Base-by-base conservation (phyloP, 495 filamentous ascomycete species). In the Penicillium paradoxum region DNA sequence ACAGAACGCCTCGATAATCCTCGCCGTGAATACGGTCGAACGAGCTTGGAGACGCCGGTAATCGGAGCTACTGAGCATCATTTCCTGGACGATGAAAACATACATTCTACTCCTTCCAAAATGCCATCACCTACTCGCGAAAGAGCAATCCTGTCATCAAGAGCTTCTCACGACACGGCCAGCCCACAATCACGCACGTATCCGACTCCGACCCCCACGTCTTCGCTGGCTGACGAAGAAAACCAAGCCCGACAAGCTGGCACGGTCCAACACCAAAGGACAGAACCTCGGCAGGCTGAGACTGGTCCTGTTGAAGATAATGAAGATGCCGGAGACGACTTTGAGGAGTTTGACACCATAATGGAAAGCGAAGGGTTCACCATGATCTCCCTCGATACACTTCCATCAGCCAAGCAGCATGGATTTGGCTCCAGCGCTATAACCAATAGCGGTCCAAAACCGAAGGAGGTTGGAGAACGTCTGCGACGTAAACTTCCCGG, bases 331-430 rank as follows among this genome's bases (percentile, higher is more conserved):
- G 71, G 77, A 37, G 55, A 66, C 44, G 77, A 81, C 29, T 79
- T 73, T 53, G 76, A 81, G 39, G 77, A 81, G 29, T 80, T 73
- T 49, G 76, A 81, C 62, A 76, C 79, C 1, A 79, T 82, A 30
- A 75, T 83, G 57, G 79, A 83, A 56, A 81, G 79, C 45, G 79
- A 83, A 59, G 79, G 77, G 1, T 82, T 83, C 48, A 83, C 75
- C 30, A 83, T 83, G 79, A 73, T 83, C 3, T 80, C 78, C 3
- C 60, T 82, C 43, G 74, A 80, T 25, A 78, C 79, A 9, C 61
- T 82, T 30, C 71, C 75, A 24, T 80, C 77, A 5, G 69, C 67
- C 15, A 70, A 70, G 49, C 70, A 73, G 39, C 65, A 67, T 49
- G 68, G 63, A 0, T 37, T 76, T 9, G 65, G 55, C 5, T 62